Percentiles rank a stretch among this genome's conserved stretches.
These are phyloP conservation scores for Bromus sterilis DNA, from an alignment of 176 grass and related monocot genomes.

Conservation along the genomic window DNA sequence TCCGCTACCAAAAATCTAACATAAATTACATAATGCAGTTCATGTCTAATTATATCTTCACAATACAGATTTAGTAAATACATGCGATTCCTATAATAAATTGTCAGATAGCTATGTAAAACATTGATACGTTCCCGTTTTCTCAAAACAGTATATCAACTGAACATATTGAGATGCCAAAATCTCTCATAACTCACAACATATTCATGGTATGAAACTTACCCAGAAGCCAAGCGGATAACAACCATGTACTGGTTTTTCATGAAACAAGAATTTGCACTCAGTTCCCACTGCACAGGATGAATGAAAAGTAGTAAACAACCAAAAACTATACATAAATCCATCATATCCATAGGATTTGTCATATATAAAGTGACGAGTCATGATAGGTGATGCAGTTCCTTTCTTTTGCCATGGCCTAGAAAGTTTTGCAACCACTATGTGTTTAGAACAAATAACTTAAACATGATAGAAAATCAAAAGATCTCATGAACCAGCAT, in stretches of 20 bases:
- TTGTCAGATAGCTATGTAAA: not conserved
- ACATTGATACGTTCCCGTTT: not conserved
- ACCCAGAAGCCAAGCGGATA: slow-evolving; percentile 73
- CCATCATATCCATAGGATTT: not conserved
- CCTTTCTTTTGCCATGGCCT: not conserved
- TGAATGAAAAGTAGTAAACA: not conserved
- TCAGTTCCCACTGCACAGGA: slow-evolving; percentile 81
- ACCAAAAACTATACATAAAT: not conserved
- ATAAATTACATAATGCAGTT: not conserved
- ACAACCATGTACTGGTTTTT: slow-evolving; percentile 86
- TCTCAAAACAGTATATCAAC: not conserved
- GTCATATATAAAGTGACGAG: not conserved
- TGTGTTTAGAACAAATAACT: not conserved
- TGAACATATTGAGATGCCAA: not conserved
- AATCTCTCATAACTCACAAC: not conserved
- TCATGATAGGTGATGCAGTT: not conserved
- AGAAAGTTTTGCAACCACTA: not conserved
- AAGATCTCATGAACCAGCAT: not conserved
- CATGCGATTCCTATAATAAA: not conserved
- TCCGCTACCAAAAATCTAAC: not conserved
- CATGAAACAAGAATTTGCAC: slow-evolving; percentile 86
- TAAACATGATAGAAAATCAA: slow-evolving; percentile 6
- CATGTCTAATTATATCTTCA: not conserved
- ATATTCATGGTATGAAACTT: not conserved
- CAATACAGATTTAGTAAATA: not conserved